Conservation (phyloP, 176 grass and related monocot genomes). For the Oryza officinalis region DNA sequence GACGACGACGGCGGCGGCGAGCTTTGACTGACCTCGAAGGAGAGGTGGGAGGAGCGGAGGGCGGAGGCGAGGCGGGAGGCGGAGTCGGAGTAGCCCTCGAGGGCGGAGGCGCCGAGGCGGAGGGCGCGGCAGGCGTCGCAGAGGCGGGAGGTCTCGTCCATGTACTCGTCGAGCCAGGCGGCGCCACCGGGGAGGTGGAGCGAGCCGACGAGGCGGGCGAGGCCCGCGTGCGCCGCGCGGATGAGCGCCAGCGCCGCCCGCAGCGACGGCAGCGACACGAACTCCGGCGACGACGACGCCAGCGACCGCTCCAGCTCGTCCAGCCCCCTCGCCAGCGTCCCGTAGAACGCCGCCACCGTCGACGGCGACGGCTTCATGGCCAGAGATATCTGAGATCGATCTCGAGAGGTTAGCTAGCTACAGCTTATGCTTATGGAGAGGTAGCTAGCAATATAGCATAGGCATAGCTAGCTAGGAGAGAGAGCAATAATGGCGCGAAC, state of each 20-base stretch:
- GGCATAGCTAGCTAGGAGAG: neutral
- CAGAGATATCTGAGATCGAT: too few relatives aligned
- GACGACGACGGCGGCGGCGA: neutral
- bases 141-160: constrained; percentile 89
- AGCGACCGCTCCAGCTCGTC: constrained; percentile 72
- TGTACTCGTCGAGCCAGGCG: constrained; percentile 91
- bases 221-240: constrained; percentile 59
- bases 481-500: constrained; percentile 4
- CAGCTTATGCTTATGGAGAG: neutral
- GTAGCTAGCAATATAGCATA: too few relatives aligned
- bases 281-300: constrained; percentile 6
- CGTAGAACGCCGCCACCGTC: constrained; percentile 77
- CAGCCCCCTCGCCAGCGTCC: constrained; percentile 62
- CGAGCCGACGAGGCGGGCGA: constrained; percentile 62
- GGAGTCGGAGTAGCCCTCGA: constrained; percentile 66
- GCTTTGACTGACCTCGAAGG: constrained; percentile 41
- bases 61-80: constrained; percentile 54
- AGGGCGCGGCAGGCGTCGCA: constrained; percentile 76
- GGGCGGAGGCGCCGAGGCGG: constrained; percentile 58
- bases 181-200: constrained; percentile 81
- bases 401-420: neutral
- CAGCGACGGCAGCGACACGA: constrained; percentile 71
- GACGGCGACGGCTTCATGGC: constrained; percentile 69
- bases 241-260: constrained; percentile 63
- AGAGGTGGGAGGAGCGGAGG: constrained; percentile 46